Percentiles rank a stretch among this genome's conserved stretches.
Conservation (phyloP, 352 stramenopile species). For the Phytopythium kandeliae region DNA sequence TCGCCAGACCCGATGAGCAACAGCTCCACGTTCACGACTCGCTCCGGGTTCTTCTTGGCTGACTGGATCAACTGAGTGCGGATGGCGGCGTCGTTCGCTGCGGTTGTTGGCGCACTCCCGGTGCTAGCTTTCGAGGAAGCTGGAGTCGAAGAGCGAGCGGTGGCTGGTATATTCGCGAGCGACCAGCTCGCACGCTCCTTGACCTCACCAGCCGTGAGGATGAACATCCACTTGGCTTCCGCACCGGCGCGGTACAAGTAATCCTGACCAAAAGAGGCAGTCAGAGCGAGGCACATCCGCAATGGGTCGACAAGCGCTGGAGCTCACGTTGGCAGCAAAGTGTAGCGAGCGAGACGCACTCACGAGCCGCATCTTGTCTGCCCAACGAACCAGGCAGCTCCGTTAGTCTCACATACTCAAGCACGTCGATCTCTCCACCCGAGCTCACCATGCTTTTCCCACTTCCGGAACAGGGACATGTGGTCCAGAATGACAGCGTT, state of each 20-base stretch:
- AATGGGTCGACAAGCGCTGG: constrained; percentile 1
- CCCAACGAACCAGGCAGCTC: background rate
- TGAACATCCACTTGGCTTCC: constrained; percentile 70
- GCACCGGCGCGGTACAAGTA: constrained; percentile 60
- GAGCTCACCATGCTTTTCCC: constrained; percentile 63
- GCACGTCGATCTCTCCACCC: no score
- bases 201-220: constrained; percentile 62
- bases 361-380: constrained; percentile 74
- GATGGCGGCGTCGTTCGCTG: constrained; percentile 15
- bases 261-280: constrained; percentile 21
- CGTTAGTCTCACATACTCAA: no score
- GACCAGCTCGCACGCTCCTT: constrained; percentile 65
- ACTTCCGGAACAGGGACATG: constrained; percentile 68
- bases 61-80: constrained; percentile 20
- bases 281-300: background rate
- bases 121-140: background rate
- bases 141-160: background rate
- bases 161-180: constrained; percentile 6
- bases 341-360: constrained; percentile 57
- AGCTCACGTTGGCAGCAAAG: constrained; percentile 52
- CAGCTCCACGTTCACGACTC: constrained; percentile 70
- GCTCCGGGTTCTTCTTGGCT: constrained; percentile 39
- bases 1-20: constrained; percentile 51
- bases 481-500: constrained; percentile 70
- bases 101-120: background rate